Evolutionary conservation across 768 basidiomycete genomes (phyloP), one percentile per base, ranked within the genome.

Genomic region (Neoboletus subvelutipes): DNA sequence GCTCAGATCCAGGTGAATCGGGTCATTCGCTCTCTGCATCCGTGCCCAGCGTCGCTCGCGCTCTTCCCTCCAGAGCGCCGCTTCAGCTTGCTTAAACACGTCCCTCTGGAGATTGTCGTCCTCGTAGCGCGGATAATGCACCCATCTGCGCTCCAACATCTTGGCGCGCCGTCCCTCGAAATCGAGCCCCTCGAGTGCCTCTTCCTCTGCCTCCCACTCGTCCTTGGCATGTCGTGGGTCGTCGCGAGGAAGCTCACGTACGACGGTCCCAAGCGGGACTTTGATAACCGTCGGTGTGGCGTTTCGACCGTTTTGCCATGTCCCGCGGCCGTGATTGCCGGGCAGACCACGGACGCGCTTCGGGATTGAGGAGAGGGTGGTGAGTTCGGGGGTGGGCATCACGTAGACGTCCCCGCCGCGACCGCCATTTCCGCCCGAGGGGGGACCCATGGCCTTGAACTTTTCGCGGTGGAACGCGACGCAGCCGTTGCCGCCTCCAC

Each of bases 381-480:
- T 90, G 20, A 98, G 75, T 36, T 84, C 79, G 0, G 88, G 79
- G 0, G 89, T 87, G 0, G 96, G 91, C 34, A 85, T 73, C 63
- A 98, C 80, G 68, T 93, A 93, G 33, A 98, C 85, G 64, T 89
- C 86, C 5, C 92, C 94, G 28, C 95, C 96, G 45, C 81, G 80
- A 3, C 94, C 96, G 17, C 96, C 96, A 57, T 90, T 90, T 1
- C 95, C 96, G 1, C 96, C 96, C 11, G 94, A 95, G 0, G 96
- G 94, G 1, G 94, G 93, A 0, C 93, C 92, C 58, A 84, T 82
- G 1, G 88, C 83, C 55, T 83, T 84, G 72, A 82, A 93, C 67
- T 92, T 92, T 74, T 96, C 93, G 55, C 92, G 85, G 66, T 94
- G 89, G 65, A 98, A 97, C 6, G 96, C 94, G 24, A 89, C 92